Conservation (phyloP, 2,329 filamentous ascomycete species). For the Xylariaceae sp. region DNA sequence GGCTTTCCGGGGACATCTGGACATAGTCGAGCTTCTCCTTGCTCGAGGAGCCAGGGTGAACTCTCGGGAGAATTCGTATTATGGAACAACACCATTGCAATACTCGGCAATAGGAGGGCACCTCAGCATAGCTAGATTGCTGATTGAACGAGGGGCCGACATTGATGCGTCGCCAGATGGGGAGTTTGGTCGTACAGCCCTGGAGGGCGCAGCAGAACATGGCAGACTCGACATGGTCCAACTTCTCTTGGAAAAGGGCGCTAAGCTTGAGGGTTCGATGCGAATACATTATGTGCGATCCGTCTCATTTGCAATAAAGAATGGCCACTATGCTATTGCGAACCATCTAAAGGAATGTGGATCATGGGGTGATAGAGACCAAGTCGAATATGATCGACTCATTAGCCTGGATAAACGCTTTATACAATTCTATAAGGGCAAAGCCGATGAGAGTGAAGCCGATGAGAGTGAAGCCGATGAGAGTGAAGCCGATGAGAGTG, state of each 20-base stretch:
- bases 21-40: background rate
- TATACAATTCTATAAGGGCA: too few relatives aligned
- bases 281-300: conserved; percentile 18
- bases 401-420: too few relatives aligned
- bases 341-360: background rate
- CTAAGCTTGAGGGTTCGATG: background rate
- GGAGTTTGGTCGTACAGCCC: background rate
- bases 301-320: background rate
- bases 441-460: too few relatives aligned
- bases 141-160: conserved; percentile 9
- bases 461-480: too few relatives aligned
- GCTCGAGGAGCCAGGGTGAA: background rate
- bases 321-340: background rate
- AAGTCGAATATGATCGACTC: background rate
- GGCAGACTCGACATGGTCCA: conserved; percentile 19
- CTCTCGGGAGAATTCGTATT: background rate
- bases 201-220: conserved; percentile 15
- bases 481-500: too few relatives aligned
- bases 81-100: background rate
- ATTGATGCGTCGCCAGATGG: conserved; percentile 13
- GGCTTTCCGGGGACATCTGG: background rate
- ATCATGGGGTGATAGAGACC: conserved; percentile 8
- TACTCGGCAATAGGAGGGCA: background rate
- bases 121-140: background rate
- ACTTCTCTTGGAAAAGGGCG: conserved; percentile 14